A percentile compares a stretch with the other conserved stretches of the same genome.
Evolutionary conservation across 2,329 filamentous ascomycete species (phyloP).

Genomic region (Laburnicola sp.): DNA sequence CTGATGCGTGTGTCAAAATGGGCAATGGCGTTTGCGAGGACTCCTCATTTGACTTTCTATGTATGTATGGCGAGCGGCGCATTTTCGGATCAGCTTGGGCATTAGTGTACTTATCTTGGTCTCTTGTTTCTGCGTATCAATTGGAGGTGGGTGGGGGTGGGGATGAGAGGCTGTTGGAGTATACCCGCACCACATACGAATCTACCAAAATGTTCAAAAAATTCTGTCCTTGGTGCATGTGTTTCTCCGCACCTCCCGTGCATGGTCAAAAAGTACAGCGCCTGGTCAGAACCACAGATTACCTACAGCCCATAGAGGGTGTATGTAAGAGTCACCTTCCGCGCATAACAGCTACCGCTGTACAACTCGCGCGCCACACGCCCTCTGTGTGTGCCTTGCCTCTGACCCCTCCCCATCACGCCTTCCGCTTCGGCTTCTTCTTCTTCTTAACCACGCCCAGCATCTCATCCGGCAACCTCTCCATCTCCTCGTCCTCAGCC

Average conservation of each 20-base stretch:
- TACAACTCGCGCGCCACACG: neutral
- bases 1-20: conserved; percentile 8
- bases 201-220: neutral
- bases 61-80: conserved; percentile 11
- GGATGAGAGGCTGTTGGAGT: conserved; percentile 1
- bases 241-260: no score
- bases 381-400: neutral
- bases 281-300: no score
- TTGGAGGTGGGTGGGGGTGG: neutral
- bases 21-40: conserved; percentile 10
- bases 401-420: conserved; percentile 10
- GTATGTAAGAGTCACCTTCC: no score
- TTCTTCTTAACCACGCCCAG: conserved; percentile 33
- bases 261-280: no score
- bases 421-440: conserved; percentile 17
- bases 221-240: neutral
- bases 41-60: conserved; percentile 9
- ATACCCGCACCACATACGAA: conserved; percentile 5
- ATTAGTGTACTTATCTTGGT: conserved; percentile 6
- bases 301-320: no score
- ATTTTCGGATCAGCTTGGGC: conserved; percentile 1
- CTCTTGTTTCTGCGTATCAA: neutral
- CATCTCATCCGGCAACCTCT: conserved; percentile 35
- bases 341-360: no score
- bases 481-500: conserved; percentile 31